Evolutionary conservation across 768 basidiomycete species (phyloP).

Genomic region (Tylopilus cervinicoccineus): DNA sequence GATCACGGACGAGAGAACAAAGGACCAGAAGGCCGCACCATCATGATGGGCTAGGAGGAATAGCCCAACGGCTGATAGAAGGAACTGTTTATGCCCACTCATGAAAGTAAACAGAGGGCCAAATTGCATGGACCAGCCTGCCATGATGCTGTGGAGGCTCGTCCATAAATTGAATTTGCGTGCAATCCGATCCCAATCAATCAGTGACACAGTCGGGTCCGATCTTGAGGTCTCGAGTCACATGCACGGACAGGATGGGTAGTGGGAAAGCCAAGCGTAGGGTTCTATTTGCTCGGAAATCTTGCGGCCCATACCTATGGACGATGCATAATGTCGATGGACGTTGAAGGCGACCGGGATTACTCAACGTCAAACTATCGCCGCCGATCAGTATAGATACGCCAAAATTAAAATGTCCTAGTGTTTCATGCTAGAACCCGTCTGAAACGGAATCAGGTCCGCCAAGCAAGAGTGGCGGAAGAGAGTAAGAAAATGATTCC

Average conservation of each 20-base stretch:
- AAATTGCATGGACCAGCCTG: too few relatives aligned
- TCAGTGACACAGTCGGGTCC: too few relatives aligned
- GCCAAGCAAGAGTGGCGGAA: background rate
- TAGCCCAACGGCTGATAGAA: conserved; percentile 13
- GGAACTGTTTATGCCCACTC: background rate
- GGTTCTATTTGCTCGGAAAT: too few relatives aligned
- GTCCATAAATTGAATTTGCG: too few relatives aligned
- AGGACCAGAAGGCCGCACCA: conserved; percentile 39
- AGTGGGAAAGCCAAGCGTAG: too few relatives aligned
- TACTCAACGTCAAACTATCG: background rate
- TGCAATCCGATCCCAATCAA: too few relatives aligned
- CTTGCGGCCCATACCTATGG: too few relatives aligned
- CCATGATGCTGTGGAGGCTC: too few relatives aligned
- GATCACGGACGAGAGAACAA: conserved; percentile 45
- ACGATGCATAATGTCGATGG: background rate
- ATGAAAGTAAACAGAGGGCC: too few relatives aligned
- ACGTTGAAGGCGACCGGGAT: background rate
- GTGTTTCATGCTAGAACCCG: background rate
- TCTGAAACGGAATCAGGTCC: background rate
- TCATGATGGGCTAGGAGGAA: conserved; percentile 4
- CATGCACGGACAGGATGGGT: too few relatives aligned
- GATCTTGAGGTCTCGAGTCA: too few relatives aligned
- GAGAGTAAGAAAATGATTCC: background rate
- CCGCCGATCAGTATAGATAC: background rate
- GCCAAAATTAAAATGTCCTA: background rate